Evolutionary conservation across 139 green algal genomes (phyloP).

Genomic region (Auxenochlorella pyrenoidosa): DNA sequence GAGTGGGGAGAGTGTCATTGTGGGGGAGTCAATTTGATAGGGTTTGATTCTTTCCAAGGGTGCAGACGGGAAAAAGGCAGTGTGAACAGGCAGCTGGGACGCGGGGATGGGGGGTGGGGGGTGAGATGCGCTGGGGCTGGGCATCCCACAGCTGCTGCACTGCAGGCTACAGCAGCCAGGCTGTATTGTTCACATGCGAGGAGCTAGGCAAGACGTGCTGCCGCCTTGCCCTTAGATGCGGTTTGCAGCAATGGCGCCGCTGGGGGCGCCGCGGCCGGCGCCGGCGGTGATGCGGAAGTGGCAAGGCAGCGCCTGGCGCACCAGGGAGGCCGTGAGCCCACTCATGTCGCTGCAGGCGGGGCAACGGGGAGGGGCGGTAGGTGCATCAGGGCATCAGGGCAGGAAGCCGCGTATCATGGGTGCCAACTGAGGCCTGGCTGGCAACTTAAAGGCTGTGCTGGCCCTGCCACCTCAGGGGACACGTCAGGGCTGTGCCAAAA

Average conservation of each 20-base stretch:
- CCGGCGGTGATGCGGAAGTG: constrained; percentile 41
- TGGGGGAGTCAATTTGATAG: no score
- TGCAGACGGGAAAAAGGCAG: not conserved
- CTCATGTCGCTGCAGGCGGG: constrained; percentile 24
- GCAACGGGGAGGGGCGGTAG: not conserved
- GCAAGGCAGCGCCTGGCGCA: constrained; percentile 43
- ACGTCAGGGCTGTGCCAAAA: no score
- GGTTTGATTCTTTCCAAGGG: no score
- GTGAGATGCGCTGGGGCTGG: not conserved
- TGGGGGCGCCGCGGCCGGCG: not conserved
- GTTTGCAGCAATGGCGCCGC: not conserved
- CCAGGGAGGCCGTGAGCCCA: constrained; percentile 35
- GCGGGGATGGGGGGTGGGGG: not conserved
- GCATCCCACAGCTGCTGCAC: no score
- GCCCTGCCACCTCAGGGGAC: no score
- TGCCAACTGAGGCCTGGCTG: no score
- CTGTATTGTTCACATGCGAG: not conserved
- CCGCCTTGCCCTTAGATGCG: not conserved
- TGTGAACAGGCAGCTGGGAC: no score
- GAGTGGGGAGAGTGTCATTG: no score
- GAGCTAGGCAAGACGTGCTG: not conserved
- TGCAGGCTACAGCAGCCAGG: not conserved
- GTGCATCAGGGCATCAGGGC: not conserved
- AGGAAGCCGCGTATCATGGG: no score
- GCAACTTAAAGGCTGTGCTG: no score